These are phyloP conservation scores for Murraya paniculata DNA, from an alignment of 345 rosid genomes.

Conservation along the genomic window DNA sequence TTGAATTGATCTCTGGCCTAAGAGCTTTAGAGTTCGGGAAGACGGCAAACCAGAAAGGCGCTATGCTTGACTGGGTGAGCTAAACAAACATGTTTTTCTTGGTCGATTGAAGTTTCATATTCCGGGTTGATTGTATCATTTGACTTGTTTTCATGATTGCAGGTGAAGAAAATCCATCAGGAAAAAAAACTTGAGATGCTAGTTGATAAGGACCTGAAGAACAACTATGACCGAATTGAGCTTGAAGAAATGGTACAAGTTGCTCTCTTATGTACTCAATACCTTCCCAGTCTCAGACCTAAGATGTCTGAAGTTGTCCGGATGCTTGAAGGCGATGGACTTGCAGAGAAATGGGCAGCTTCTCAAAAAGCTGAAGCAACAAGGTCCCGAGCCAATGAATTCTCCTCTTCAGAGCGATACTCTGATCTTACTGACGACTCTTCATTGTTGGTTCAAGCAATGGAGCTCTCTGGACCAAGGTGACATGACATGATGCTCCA, in stretches of 20 bases:
- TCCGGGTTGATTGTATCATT: neutral
- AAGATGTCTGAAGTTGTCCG: slow-evolving; percentile 95
- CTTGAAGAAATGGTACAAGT: slow-evolving; percentile 87
- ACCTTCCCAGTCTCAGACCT: slow-evolving; percentile 79
- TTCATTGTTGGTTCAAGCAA: slow-evolving; percentile 67
- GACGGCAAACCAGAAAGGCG: slow-evolving; percentile 80
- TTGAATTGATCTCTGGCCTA: slow-evolving; percentile 75
- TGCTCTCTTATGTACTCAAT: slow-evolving; percentile 80
- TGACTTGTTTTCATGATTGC: slow-evolving; percentile 17
- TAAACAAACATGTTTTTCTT: neutral
- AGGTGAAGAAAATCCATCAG: slow-evolving; percentile 84
- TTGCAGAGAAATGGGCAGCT: slow-evolving; percentile 97
- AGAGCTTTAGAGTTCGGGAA: slow-evolving; percentile 88
- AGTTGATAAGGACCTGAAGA: slow-evolving; percentile 83
- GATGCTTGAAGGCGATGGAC: slow-evolving; percentile 96
- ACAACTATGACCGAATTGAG: slow-evolving; percentile 64
- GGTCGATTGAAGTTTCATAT: neutral
- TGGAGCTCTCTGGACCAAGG: slow-evolving; percentile 98
- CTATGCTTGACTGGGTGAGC: slow-evolving; percentile 89
- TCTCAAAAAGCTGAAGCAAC: slow-evolving; percentile 71
- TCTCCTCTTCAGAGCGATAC: slow-evolving; percentile 69
- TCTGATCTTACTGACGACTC: slow-evolving; percentile 94
- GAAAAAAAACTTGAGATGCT: slow-evolving; percentile 85
- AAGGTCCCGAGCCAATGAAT: slow-evolving; percentile 58
- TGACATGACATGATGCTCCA: slow-evolving; percentile 42